A percentile compares a stretch with the other conserved stretches of the same genome.
These are phyloP conservation scores for Cryptococcus maquisensis DNA, from an alignment of 1,284 basidiomycete genomes.

Conservation along the genomic window DNA sequence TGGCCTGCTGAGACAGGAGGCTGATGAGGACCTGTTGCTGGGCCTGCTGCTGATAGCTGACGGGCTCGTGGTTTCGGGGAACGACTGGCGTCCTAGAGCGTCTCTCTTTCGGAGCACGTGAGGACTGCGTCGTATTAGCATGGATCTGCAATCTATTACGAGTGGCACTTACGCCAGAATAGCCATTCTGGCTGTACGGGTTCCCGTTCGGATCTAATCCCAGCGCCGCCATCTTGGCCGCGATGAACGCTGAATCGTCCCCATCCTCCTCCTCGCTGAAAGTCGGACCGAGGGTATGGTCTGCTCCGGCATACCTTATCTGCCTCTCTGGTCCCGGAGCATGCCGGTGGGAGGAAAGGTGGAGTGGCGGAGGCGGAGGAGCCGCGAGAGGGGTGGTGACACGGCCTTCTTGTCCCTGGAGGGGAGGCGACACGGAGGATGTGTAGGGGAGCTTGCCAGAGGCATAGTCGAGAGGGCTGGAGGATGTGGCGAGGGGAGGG, in stretches of 20 bases:
- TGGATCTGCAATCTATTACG: neutral
- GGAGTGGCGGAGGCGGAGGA: conserved; percentile 18
- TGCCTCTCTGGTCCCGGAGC: conserved; percentile 11
- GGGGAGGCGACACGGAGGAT: neutral
- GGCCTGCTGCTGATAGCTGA: conserved; percentile 1
- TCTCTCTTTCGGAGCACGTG: neutral
- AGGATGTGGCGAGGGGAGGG: neutral
- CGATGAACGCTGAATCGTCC: conserved; percentile 42
- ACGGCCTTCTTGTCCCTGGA: neutral
- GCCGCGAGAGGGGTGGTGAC: conserved; percentile 21
- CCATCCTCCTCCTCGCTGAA: conserved; percentile 45
- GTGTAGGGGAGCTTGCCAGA: neutral
- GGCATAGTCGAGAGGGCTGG: neutral
- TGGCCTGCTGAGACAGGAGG: conserved; percentile 15
- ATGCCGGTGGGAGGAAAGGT: conserved; percentile 12
- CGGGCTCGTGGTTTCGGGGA: neutral
- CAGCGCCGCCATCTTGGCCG: conserved; percentile 36
- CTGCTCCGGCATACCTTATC: conserved; percentile 26
- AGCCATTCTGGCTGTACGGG: conserved; percentile 17
- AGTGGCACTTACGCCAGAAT: neutral
- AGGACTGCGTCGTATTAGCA: neutral
- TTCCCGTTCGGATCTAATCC: conserved; percentile 24
- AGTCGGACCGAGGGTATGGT: conserved; percentile 40
- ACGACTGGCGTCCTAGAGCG: neutral
- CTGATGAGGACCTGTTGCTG: conserved; percentile 21